These are phyloP conservation scores for Alternaria postmessia DNA, from an alignment of 2,329 filamentous ascomycete species.

Conservation along the genomic window DNA sequence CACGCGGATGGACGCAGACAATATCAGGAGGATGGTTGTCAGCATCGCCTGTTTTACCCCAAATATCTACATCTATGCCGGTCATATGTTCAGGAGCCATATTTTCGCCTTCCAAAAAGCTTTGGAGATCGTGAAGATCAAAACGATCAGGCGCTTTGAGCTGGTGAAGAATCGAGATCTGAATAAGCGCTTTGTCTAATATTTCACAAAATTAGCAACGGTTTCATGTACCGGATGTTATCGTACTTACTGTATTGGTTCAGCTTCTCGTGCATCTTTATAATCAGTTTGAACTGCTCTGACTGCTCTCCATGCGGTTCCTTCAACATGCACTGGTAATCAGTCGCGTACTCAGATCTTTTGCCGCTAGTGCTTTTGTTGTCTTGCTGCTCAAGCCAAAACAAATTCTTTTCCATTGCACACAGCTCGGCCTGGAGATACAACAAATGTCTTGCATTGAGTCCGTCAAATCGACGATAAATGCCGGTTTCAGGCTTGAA, in stretches of 20 bases:
- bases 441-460: slow-evolving; percentile 23
- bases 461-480: slow-evolving; percentile 22
- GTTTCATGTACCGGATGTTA: no score
- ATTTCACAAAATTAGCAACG: neutral
- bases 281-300: neutral
- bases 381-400: neutral
- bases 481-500: slow-evolving; percentile 18
- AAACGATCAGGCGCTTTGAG: slow-evolving; percentile 2
- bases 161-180: slow-evolving; percentile 7
- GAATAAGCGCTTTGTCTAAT: slow-evolving; percentile 5
- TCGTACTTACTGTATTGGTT: slow-evolving; percentile 8
- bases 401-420: neutral
- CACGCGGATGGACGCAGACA: slow-evolving; percentile 9
- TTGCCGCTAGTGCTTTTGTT: neutral
- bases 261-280: slow-evolving; percentile 4
- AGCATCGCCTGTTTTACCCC: neutral
- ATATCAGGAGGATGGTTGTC: slow-evolving; percentile 4
- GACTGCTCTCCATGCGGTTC: neutral
- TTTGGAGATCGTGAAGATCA: slow-evolving; percentile 17
- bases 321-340: slow-evolving; percentile 3
- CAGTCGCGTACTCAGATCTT: neutral
- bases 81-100: neutral
- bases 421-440: slow-evolving; percentile 25
- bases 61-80: neutral
- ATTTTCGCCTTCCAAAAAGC: slow-evolving; percentile 5